phyloP scores from a whole-genome alignment of 352 stramenopile genomes.

The Pythium insidiosum region DNA sequence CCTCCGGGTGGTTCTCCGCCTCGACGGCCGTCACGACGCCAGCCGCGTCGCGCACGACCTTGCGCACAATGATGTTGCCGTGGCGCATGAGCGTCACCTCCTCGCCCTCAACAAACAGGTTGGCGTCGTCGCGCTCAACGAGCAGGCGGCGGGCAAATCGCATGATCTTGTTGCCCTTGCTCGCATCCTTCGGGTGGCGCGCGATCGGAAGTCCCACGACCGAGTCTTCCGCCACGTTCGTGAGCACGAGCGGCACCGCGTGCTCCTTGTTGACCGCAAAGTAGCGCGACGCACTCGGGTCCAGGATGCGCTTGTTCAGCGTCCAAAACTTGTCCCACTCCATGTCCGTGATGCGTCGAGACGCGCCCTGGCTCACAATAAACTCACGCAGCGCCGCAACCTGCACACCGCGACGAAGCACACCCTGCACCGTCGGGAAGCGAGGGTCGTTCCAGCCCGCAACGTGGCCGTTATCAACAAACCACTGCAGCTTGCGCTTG shows the following conservation, averaged over 20 bases:
- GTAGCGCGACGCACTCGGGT: slow-evolving; percentile 93
- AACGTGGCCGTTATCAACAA: slow-evolving; percentile 96
- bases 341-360: slow-evolving; percentile 96
- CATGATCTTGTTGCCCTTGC: slow-evolving; percentile 80
- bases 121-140: slow-evolving; percentile 94
- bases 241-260: slow-evolving; percentile 86
- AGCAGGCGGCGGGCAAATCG: slow-evolving; percentile 88
- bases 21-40: slow-evolving; percentile 54
- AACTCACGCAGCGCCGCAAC: slow-evolving; percentile 94
- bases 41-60: slow-evolving; percentile 50
- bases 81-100: slow-evolving; percentile 97
- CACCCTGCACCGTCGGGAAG: slow-evolving; percentile 97
- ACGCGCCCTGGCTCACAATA: slow-evolving; percentile 96
- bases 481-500: slow-evolving; percentile 99
- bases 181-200: slow-evolving; percentile 75
- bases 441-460: slow-evolving; percentile 97
- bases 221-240: slow-evolving; percentile 52
- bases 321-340: slow-evolving; percentile 99
- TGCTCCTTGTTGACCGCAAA: slow-evolving; percentile 93
- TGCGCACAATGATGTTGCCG: too few species aligned
- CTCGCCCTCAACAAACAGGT: slow-evolving; percentile 92
- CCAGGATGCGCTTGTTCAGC: slow-evolving; percentile 98
- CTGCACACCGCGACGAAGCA: slow-evolving; percentile 95
- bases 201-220: slow-evolving; percentile 58
- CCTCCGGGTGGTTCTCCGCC: slow-evolving; percentile 65